Conservation (phyloP, 1,139 yeast genomes). For the Diutina pseudorugosa region DNA sequence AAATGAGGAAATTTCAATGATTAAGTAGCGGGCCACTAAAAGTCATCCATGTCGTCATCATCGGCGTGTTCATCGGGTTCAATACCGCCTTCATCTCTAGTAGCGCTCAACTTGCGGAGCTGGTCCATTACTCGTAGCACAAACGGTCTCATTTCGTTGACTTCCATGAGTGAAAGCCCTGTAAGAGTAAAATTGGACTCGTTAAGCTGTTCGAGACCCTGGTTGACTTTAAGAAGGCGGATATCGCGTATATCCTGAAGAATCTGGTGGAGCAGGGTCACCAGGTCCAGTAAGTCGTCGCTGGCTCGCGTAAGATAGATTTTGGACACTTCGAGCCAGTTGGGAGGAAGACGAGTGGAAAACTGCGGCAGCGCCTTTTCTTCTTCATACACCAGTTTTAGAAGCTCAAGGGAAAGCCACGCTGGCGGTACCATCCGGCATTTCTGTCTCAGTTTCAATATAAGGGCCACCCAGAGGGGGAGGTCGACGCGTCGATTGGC, state of each 20-base stretch:
- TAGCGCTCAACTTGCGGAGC: conserved; percentile 40
- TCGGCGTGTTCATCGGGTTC: neutral
- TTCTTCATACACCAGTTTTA: conserved; percentile 52
- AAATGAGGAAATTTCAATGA: no score
- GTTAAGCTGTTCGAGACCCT: conserved; percentile 68
- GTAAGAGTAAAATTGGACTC: conserved; percentile 78
- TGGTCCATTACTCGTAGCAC: conserved; percentile 71
- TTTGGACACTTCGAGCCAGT: conserved; percentile 78
- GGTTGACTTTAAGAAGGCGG: conserved; percentile 66
- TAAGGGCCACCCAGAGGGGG: conserved; percentile 81
- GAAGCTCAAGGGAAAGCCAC: conserved; percentile 59
- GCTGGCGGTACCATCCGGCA: conserved; percentile 79
- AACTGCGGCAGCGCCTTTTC: conserved; percentile 55
- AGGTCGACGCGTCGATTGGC: conserved; percentile 64
- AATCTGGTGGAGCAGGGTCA: conserved; percentile 50
- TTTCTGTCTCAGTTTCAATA: conserved; percentile 72
- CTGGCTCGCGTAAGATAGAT: conserved; percentile 54
- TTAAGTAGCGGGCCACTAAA: no score
- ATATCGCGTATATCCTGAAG: conserved; percentile 81
- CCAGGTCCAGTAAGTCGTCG: conserved; percentile 63
- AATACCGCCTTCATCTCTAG: conserved; percentile 8
- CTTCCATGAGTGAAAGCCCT: conserved; percentile 71
- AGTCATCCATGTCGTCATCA: neutral
- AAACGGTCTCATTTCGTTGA: conserved; percentile 81
- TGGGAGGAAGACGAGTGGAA: conserved; percentile 57